Conservation (phyloP, 345 rosid species). For the Euphorbia lathyris region DNA sequence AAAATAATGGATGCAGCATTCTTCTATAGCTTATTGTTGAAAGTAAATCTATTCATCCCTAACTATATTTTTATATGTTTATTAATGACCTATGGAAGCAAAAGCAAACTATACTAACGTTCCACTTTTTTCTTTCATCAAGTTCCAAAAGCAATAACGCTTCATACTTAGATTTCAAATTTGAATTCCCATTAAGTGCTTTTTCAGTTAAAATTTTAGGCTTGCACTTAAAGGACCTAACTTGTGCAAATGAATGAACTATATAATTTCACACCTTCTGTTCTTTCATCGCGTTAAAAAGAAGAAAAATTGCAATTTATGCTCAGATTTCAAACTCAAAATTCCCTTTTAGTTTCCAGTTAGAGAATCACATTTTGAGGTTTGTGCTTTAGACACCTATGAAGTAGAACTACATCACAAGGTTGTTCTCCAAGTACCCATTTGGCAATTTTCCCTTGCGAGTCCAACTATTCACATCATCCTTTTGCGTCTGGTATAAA, state of each 20-base stretch:
- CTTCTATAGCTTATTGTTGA: neutral
- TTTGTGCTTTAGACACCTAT: neutral
- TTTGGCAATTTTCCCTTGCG: neutral
- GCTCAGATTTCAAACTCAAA: neutral
- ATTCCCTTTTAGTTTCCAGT: neutral
- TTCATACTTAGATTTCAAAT: neutral
- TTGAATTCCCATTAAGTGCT: neutral
- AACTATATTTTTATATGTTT: neutral
- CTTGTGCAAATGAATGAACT: neutral
- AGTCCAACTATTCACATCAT: neutral
- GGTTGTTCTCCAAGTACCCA: neutral
- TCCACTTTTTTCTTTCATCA: neutral
- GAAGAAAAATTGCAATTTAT: neutral
- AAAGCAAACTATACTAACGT: neutral
- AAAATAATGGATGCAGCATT: neutral
- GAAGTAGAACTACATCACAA: neutral
- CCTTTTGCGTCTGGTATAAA: neutral
- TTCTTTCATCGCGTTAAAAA: neutral
- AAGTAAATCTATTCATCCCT: neutral
- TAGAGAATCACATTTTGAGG: neutral
- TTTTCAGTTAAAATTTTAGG: neutral
- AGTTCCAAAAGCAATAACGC: neutral
- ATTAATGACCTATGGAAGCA: neutral
- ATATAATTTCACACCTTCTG: neutral
- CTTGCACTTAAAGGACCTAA: neutral